Evolutionary conservation across 2,329 filamentous ascomycete genomes (phyloP).

Genomic region (Talaromyces sp.): DNA sequence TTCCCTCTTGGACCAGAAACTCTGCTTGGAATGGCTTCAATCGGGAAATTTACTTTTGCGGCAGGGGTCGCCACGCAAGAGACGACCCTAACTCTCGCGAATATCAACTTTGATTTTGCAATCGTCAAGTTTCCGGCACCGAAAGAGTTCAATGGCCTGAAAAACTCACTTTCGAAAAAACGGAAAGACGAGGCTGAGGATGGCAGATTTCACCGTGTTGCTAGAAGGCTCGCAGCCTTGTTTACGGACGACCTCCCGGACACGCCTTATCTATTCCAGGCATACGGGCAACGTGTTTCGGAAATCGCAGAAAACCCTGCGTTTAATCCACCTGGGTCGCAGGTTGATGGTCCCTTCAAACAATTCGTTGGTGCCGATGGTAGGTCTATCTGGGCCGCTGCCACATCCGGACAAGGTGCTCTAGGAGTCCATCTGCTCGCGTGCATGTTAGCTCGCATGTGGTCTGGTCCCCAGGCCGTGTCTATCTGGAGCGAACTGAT

Average conservation of each 20-base stretch:
- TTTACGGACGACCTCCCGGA: slow-evolving; percentile 30
- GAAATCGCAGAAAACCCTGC: background rate
- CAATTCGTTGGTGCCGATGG: slow-evolving; percentile 14
- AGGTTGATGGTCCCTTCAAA: background rate
- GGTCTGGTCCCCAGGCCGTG: slow-evolving; percentile 18
- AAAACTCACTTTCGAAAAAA: slow-evolving; percentile 21
- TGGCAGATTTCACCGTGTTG: slow-evolving; percentile 31
- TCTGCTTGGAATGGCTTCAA: background rate
- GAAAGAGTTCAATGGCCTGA: slow-evolving; percentile 28
- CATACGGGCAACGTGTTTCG: slow-evolving; percentile 8
- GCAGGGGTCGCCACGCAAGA: background rate
- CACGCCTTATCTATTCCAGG: slow-evolving; percentile 26
- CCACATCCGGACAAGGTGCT: slow-evolving; percentile 21
- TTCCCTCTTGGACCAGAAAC: too few species aligned
- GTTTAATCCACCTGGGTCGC: background rate
- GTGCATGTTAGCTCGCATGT: slow-evolving; percentile 26
- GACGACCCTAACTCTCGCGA: slow-evolving; percentile 14
- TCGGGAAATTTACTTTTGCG: background rate
- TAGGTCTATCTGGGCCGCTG: slow-evolving; percentile 17
- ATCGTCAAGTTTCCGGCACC: slow-evolving; percentile 38
- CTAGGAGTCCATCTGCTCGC: slow-evolving; percentile 28
- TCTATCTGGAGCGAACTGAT: slow-evolving; percentile 30
- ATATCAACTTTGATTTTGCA: slow-evolving; percentile 40
- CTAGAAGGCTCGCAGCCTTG: slow-evolving; percentile 34
- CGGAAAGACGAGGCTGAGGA: slow-evolving; percentile 32